Evolutionary conservation across 495 filamentous ascomycete species (phyloP).

Genomic region (Penicillium diatomitis): DNA sequence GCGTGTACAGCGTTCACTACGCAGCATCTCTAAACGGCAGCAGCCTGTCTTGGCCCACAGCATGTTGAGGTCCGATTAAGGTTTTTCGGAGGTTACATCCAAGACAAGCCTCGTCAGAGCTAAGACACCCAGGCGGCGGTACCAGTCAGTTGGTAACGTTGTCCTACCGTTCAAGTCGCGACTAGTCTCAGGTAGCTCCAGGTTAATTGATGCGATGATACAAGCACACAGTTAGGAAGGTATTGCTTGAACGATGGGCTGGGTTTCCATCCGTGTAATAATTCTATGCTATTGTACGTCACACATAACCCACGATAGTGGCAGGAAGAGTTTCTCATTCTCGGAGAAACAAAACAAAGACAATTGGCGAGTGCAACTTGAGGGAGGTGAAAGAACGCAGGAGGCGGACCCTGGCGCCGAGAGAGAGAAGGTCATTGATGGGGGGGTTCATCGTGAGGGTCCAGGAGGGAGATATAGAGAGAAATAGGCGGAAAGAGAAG

Average conservation of each 20-base stretch:
- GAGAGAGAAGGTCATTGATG: conserved; percentile 9
- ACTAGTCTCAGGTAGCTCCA: no score
- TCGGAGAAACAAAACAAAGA: conserved; percentile 12
- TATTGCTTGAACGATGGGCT: conserved; percentile 18
- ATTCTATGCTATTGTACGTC: conserved; percentile 30
- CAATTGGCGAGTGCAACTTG: conserved; percentile 20
- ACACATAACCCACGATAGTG: conserved; percentile 19
- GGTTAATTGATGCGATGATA: no score
- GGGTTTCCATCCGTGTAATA: conserved; percentile 21
- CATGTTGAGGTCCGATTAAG: no score
- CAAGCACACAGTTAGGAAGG: not conserved
- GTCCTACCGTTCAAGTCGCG: no score
- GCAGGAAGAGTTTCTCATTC: conserved; percentile 1
- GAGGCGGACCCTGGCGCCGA: conserved; percentile 19
- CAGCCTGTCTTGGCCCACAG: no score
- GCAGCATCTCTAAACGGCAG: no score
- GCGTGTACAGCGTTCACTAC: no score
- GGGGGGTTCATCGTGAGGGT: not conserved
- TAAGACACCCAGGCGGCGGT: no score
- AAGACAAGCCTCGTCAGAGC: no score
- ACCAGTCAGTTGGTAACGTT: no score
- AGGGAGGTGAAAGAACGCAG: conserved; percentile 18
- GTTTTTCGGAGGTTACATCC: no score
- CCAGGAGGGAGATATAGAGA: not conserved
- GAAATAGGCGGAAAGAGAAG: not conserved